Evolutionary conservation across 140 eudicot genomes (phyloP), one percentile per base, ranked within the genome.

Genomic region (Cichorium intybus): DNA sequence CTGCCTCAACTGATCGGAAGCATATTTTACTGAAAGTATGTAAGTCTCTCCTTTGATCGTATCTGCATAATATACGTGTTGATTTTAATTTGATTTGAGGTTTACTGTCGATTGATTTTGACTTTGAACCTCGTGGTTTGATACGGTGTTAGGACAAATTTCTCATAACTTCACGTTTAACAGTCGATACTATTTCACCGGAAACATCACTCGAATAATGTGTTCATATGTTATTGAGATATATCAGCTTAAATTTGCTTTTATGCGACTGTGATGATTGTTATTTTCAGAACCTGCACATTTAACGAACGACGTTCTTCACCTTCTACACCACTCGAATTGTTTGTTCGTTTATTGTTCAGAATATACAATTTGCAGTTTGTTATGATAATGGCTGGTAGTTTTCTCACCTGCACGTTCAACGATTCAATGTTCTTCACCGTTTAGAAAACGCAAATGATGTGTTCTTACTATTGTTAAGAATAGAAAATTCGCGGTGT

Each of bases 11-110:
- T 24, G 12, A 12, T 24, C 73, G 45, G 45, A 37, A 51, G 2
- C 60, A 22, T 23, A 51, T 14, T 4, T 43, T 35, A 23, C 18
- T 12, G 0, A 27, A 27, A 3, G 33, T 29, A 24, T 45, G 74
- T 69, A 69, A 69, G 74, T 69, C 47, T 56, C 49, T 69, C 18
- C 18, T 58, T 68, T 39, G 46, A 1, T 11, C 65, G n/a, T 68
- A 55, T 68, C 43, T 55, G 33, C 54, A 24, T 67, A 17, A 24
- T n/a, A 68, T 27, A 17, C 74, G 2, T 20, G 20, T 28, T 26
- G 39, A 54, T 66, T 53, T 34, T 35, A 15, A 28, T 65, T 31
- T 11, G 46, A 39, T 39, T 43, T 15, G 49, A 43, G 49, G 18
- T 43, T 43, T 15, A 43, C 1, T 15, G 18, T 43, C 49, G 49